These are phyloP conservation scores for Taxawa tesnikishii DNA, from an alignment of 2,329 filamentous ascomycete species.

Conservation along the genomic window DNA sequence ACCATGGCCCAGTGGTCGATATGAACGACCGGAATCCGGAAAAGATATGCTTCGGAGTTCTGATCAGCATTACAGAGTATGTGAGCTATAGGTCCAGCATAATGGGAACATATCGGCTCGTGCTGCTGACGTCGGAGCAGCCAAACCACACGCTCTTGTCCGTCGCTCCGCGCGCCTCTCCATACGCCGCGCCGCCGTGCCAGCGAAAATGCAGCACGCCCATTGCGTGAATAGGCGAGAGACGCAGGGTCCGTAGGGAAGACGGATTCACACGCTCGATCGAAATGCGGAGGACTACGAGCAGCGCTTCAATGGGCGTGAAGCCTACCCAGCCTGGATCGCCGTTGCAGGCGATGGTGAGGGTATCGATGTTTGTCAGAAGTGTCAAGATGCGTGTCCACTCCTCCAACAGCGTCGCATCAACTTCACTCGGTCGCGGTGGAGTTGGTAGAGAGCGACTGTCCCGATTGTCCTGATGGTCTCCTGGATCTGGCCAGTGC, in stretches of 20 bases:
- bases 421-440: conserved; percentile 1
- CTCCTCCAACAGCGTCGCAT: conserved; percentile 1
- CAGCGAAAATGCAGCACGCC: conserved; percentile 21
- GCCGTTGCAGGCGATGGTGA: conserved; percentile 15
- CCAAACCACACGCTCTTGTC: too few relatives aligned
- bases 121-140: too few relatives aligned
- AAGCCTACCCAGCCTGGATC: conserved; percentile 17
- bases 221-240: conserved; percentile 17
- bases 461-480: too few relatives aligned
- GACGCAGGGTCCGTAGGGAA: conserved; percentile 11
- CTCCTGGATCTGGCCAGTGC: too few relatives aligned
- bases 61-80: too few relatives aligned
- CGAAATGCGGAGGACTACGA: conserved; percentile 15
- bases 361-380: conserved; percentile 8
- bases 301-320: conserved; percentile 13
- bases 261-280: conserved; percentile 13
- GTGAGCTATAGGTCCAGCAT: too few relatives aligned
- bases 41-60: too few relatives aligned
- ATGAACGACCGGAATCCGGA: too few relatives aligned
- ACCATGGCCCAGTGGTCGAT: too few relatives aligned
- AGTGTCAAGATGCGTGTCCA: conserved; percentile 13
- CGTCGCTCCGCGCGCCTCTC: too few relatives aligned
- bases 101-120: too few relatives aligned
- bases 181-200: conserved; percentile 15
- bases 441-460: too few relatives aligned